These are phyloP conservation scores for Pisolithus tinctorius DNA, from an alignment of 768 basidiomycete genomes.

Conservation along the genomic window DNA sequence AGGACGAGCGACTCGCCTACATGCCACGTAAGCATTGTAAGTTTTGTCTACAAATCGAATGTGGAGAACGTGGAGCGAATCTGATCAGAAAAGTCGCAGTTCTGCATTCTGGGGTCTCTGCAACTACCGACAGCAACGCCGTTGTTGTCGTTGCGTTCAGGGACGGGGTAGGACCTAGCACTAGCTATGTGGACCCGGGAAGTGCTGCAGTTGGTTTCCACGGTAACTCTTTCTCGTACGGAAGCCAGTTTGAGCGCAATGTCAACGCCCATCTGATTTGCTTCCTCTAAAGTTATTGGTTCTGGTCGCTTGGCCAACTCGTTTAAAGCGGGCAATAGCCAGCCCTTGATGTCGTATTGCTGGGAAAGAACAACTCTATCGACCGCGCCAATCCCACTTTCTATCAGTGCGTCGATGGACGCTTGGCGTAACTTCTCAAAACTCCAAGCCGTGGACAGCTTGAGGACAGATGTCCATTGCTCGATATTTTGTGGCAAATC, in stretches of 20 bases:
- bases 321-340: constrained; percentile 23
- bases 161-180: too few species aligned
- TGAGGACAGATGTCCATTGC: constrained; percentile 31
- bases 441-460: constrained; percentile 31
- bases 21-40: too few species aligned
- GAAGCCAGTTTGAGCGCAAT: constrained; percentile 2
- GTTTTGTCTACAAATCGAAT: too few species aligned
- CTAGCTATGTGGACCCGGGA: too few species aligned
- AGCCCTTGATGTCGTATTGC: constrained; percentile 21
- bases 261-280: constrained; percentile 1
- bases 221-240: neutral
- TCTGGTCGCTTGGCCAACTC: constrained; percentile 13
- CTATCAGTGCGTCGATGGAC: constrained; percentile 20
- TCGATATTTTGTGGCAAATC: constrained; percentile 2
- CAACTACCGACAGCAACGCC: too few species aligned
- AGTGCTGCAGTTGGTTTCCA: too few species aligned
- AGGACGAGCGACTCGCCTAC: too few species aligned
- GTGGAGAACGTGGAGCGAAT: too few species aligned
- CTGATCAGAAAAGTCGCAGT: too few species aligned
- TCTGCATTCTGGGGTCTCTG: too few species aligned
- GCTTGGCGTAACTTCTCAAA: constrained; percentile 24
- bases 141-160: too few species aligned
- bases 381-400: constrained; percentile 9
- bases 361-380: constrained; percentile 21
- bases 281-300: constrained; percentile 2